Conservation (phyloP, 2,329 filamentous ascomycete species). For the Penicillium sumatraense region DNA sequence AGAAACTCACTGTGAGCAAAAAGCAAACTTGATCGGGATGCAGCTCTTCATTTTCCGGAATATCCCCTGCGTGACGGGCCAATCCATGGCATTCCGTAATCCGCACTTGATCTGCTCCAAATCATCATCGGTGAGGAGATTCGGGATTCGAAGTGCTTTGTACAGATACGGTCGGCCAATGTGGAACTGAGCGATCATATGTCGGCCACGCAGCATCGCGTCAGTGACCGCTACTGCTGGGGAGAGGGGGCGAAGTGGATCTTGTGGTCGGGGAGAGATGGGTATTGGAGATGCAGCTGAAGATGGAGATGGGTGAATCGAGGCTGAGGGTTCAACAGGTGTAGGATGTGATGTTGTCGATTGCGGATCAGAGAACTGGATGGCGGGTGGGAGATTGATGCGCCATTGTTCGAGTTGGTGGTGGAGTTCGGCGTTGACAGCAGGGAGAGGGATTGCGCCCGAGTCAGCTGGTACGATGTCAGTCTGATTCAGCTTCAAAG, state of each 20-base stretch:
- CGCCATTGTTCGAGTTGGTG: slow-evolving; percentile 63
- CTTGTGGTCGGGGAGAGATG: slow-evolving; percentile 22
- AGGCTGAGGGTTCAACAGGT: slow-evolving; percentile 17
- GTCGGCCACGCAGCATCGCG: slow-evolving; percentile 43
- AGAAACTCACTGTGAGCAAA: slow-evolving; percentile 43
- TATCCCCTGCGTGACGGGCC: slow-evolving; percentile 45
- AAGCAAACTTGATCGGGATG: slow-evolving; percentile 47
- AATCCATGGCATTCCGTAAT: slow-evolving; percentile 47
- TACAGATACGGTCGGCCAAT: slow-evolving; percentile 48
- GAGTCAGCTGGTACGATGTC: slow-evolving; percentile 36
- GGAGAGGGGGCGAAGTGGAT: slow-evolving; percentile 31
- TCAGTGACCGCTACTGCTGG: slow-evolving; percentile 42
- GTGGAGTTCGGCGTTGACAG: slow-evolving; percentile 56
- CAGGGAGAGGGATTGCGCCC: slow-evolving; percentile 52
- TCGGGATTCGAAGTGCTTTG: slow-evolving; percentile 47
- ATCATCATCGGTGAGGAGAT: slow-evolving; percentile 43
- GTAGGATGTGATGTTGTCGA: slow-evolving; percentile 19
- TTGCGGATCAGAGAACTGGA: slow-evolving; percentile 49
- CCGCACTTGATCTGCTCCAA: slow-evolving; percentile 45
- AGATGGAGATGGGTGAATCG: slow-evolving; percentile 27
- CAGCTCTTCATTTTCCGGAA: slow-evolving; percentile 48
- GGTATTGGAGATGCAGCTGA: slow-evolving; percentile 26
- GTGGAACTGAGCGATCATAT: slow-evolving; percentile 46
- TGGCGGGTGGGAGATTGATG: slow-evolving; percentile 52
- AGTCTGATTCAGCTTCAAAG: not conserved